These are phyloP conservation scores for Xylaria longipes DNA, from an alignment of 495 filamentous ascomycete genomes.

Conservation along the genomic window DNA sequence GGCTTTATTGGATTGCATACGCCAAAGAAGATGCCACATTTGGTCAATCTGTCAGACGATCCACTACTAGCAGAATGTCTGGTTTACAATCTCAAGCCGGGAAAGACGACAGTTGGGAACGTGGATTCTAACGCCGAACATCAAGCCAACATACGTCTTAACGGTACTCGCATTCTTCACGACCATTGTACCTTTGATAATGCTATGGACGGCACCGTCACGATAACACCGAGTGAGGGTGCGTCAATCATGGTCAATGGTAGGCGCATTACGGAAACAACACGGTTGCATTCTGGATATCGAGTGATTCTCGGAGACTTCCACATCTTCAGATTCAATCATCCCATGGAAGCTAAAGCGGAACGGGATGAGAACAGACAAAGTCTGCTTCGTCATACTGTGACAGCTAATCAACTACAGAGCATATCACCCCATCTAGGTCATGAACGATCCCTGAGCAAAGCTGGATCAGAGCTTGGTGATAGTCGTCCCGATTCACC, in stretches of 20 bases:
- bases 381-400: slow-evolving; percentile 85
- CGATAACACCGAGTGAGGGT: slow-evolving; percentile 83
- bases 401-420: slow-evolving; percentile 80
- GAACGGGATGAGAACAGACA: slow-evolving; percentile 80
- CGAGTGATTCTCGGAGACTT: slow-evolving; percentile 97
- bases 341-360: slow-evolving; percentile 92
- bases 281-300: slow-evolving; percentile 85
- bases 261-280: slow-evolving; percentile 80
- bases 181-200: slow-evolving; percentile 93
- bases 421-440: slow-evolving; percentile 67
- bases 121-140: slow-evolving; percentile 79
- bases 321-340: slow-evolving; percentile 98
- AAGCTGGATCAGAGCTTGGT: slow-evolving; percentile 69
- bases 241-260: slow-evolving; percentile 99
- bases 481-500: slow-evolving; percentile 82
- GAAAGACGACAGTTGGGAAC: slow-evolving; percentile 90
- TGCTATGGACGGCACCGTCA: slow-evolving; percentile 88
- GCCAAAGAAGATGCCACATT: slow-evolving; percentile 98
- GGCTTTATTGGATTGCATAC: slow-evolving; percentile 95
- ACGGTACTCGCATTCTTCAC: slow-evolving; percentile 88
- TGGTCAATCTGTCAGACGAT: slow-evolving; percentile 97
- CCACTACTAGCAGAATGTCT: slow-evolving; percentile 94
- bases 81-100: slow-evolving; percentile 97
- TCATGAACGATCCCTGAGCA: slow-evolving; percentile 80
- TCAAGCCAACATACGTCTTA: slow-evolving; percentile 86